phyloP scores from a whole-genome alignment of 257 asterid genomes.

The Fraxinus quadrangulata region DNA sequence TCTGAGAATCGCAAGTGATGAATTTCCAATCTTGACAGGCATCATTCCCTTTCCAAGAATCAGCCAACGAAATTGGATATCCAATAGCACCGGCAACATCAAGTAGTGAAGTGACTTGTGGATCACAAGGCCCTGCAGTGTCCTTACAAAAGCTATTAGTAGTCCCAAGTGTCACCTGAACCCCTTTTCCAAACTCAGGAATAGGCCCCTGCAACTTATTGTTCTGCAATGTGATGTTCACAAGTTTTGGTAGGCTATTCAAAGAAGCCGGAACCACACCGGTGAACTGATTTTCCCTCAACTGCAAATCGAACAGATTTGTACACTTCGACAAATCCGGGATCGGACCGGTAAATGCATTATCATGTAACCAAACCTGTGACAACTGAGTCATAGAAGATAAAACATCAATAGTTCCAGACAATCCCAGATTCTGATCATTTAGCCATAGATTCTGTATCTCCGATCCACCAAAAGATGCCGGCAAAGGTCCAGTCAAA shows the following conservation, averaged over 20 bases:
- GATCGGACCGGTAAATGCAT: constrained; percentile 67
- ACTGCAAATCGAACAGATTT: constrained; percentile 66
- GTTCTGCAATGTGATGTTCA: constrained; percentile 61
- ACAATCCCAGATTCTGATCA: constrained; percentile 57
- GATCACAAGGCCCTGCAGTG: constrained; percentile 82
- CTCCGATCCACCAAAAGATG: constrained; percentile 62
- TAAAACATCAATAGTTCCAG: constrained; percentile 65
- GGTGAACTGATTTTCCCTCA: constrained; percentile 76
- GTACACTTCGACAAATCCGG: constrained; percentile 78
- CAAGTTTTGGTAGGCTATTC: constrained; percentile 47
- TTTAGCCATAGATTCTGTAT: constrained; percentile 76
- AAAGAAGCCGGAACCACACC: constrained; percentile 69
- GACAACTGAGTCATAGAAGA: constrained; percentile 60
- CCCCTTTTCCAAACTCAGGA: constrained; percentile 48
- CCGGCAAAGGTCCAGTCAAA: constrained; percentile 68
- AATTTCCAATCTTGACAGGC: constrained; percentile 70
- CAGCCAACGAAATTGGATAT: constrained; percentile 70
- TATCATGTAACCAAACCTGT: constrained; percentile 86
- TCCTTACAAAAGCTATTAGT: constrained; percentile 68
- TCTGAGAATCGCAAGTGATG: constrained; percentile 61
- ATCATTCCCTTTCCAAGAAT: constrained; percentile 72
- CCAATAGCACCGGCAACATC: constrained; percentile 74
- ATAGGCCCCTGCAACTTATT: constrained; percentile 78
- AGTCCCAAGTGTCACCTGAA: constrained; percentile 29
- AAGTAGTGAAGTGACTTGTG: constrained; percentile 74